Conservation (phyloP, 768 basidiomycete species). For the Tubosaeta sp. region DNA sequence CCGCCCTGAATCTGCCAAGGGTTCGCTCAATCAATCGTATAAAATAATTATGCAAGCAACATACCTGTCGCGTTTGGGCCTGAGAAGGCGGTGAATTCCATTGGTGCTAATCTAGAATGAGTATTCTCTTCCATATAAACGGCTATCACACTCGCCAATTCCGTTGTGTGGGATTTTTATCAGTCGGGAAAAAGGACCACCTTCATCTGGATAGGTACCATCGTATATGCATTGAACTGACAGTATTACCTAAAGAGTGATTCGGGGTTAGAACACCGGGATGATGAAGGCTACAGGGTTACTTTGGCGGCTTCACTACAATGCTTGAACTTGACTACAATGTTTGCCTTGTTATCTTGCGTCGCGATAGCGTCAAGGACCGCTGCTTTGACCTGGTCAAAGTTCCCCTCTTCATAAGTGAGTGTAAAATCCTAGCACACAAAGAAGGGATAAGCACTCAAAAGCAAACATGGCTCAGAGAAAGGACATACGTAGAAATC, state of each 20-base stretch:
- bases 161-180: not conserved
- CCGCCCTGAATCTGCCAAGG: not conserved
- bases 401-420: conserved; percentile 1
- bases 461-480: not conserved
- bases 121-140: not conserved
- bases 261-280: not conserved
- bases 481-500: conserved; percentile 5
- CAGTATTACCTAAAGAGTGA: not conserved
- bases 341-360: conserved; percentile 7
- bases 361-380: not conserved
- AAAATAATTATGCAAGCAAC: not conserved
- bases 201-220: not conserved
- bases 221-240: conserved; percentile 11
- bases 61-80: not conserved
- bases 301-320: not conserved
- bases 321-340: not conserved
- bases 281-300: not conserved
- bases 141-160: not conserved
- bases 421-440: conserved; percentile 2
- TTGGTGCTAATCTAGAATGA: not conserved
- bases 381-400: conserved; percentile 1
- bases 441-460: not conserved
- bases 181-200: not conserved
- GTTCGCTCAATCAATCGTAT: not conserved
- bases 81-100: not conserved